phyloP scores from a whole-genome alignment of 306 rosid genomes.

The Fragaria nilgerrensis region DNA sequence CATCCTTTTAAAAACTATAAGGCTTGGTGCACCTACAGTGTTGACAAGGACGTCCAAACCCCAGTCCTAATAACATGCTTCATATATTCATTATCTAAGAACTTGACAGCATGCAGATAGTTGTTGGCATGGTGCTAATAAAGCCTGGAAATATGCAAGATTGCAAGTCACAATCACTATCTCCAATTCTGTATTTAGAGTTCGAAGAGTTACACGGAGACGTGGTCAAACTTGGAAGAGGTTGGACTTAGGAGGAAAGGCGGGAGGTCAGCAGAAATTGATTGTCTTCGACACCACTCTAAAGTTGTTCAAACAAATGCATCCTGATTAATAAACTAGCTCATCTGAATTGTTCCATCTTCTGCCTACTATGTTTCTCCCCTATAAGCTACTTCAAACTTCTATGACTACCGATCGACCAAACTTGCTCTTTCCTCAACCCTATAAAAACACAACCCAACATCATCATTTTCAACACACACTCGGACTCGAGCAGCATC shows the following conservation, averaged over 20 bases:
- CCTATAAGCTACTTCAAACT: slow-evolving; percentile 24
- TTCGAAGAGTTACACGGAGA: background rate
- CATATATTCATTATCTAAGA: background rate
- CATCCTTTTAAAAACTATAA: no score
- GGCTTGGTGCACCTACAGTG: background rate
- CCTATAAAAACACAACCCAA: slow-evolving; percentile 29
- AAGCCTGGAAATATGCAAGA: background rate
- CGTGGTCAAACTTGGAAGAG: slow-evolving; percentile 8
- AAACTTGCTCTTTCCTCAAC: slow-evolving; percentile 13
- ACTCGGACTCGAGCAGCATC: background rate
- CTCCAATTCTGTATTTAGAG: background rate
- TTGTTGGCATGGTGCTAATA: background rate
- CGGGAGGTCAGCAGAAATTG: background rate
- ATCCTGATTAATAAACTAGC: slow-evolving; percentile 21
- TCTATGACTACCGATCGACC: slow-evolving; percentile 28
- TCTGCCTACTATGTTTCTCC: background rate
- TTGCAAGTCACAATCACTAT: slow-evolving; percentile 25
- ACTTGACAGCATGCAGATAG: slow-evolving; percentile 5
- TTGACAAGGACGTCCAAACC: background rate
- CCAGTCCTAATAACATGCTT: background rate
- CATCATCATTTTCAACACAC: background rate
- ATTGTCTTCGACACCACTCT: slow-evolving; percentile 13
- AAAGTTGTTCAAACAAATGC: slow-evolving; percentile 37
- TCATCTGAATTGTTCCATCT: background rate
- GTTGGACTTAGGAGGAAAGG: slow-evolving; percentile 2